Evolutionary conservation across 345 rosid genomes (phyloP), one percentile per base, ranked within the genome.

Genomic region (Capsella bursapastoris): DNA sequence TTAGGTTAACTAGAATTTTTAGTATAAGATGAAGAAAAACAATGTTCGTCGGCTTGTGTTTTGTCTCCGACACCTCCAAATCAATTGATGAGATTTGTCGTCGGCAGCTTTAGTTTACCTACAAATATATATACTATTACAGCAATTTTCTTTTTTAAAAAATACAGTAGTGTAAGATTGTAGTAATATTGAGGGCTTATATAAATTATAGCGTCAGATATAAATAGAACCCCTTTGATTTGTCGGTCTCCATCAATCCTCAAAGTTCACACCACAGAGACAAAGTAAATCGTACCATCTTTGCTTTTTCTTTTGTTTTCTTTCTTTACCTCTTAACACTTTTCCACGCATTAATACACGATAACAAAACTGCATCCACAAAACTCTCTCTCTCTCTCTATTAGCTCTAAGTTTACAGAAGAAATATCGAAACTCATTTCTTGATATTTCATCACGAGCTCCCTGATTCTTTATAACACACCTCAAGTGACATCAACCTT

Each of bases 281-380:
- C 68, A 76, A 69, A 69, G 79, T 75, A 49, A 68, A 75, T 53
- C 70, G 70, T 68, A 76, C 74, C 27, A 61, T 62, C 58, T 69
- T 68, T 45, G 79, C 79, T 76, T 76, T 75, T 68, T 37, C 70
- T 76, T 68, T 60, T 25, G 35, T 27, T 57, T 65, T 56, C 49
- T 35, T 56, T 57, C 31, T 60, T 75, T 76, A 15, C 15, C 15
- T 15, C 58, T 56, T 49, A 6, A 0, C 64, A 32, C 74, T 76
- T 76, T 22, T 69, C 74, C 70, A 76, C 70, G 75, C 79, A 76
- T 68, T 68, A 66, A 13, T 59, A 58, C 62, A 64, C 70, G 40
- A 63, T 53, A 41, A 18, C 8, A 29, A 32, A 63, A 9, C 41
- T 61, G 25, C 52, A 49, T 52, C 6, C 52, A 53, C 47, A 64